These are phyloP conservation scores for Smallanthus sonchifolius DNA, from an alignment of 129 eudicot genomes.

Conservation along the genomic window DNA sequence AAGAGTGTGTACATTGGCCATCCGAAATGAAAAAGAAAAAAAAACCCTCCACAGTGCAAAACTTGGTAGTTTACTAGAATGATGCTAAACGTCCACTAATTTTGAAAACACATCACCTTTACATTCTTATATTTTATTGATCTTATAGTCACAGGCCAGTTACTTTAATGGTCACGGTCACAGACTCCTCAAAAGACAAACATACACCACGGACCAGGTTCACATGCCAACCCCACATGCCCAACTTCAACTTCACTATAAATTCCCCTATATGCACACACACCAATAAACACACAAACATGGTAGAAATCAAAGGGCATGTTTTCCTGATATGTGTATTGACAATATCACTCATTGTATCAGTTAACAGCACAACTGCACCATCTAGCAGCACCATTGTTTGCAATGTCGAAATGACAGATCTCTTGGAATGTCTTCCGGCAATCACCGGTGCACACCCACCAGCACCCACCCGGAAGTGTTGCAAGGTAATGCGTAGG, in stretches of 20 bases:
- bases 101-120: not conserved
- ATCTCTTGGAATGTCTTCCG: constrained; percentile 44
- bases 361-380: constrained; percentile 1
- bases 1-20: not conserved
- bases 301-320: constrained; percentile 9
- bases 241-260: constrained; percentile 6
- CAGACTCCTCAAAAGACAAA: not conserved
- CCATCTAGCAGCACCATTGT: constrained; percentile 17
- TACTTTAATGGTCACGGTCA: constrained; percentile 1
- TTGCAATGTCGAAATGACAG: constrained; percentile 41
- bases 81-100: not conserved
- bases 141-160: not conserved
- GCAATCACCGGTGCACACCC: constrained; percentile 47
- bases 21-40: not conserved
- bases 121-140: constrained; percentile 11
- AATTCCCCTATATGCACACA: constrained; percentile 2
- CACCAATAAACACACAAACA: constrained; percentile 14
- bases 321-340: constrained; percentile 8
- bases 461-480: constrained; percentile 33
- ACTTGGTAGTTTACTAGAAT: not conserved
- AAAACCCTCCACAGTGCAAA: not conserved
- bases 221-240: constrained; percentile 13
- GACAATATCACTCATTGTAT: constrained; percentile 8
- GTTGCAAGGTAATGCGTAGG: constrained; percentile 41
- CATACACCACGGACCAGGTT: constrained; percentile 15